Conservation (phyloP, 139 green algal genomes). For the Deuterostichococcus epilithicus region DNA sequence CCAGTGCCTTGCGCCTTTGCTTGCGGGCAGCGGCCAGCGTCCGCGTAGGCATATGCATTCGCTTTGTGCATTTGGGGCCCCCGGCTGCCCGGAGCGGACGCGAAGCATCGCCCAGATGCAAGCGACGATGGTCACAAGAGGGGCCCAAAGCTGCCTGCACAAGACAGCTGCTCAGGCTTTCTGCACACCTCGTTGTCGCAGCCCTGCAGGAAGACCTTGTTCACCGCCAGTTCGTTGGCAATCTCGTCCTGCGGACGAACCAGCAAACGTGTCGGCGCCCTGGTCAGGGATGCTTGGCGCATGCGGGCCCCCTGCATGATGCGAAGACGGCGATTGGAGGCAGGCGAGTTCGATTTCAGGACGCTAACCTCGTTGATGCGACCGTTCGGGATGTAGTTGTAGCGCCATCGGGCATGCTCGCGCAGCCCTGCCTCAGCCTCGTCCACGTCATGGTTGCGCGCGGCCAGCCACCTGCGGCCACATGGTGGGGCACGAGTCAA, state of each 20-base stretch:
- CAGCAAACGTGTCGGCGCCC: neutral
- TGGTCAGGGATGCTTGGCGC: neutral
- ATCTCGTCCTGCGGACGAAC: slow-evolving; percentile 24
- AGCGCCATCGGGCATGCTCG: slow-evolving; percentile 34
- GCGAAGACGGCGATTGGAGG: neutral
- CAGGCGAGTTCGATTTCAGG: neutral
- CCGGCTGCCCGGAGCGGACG: too few relatives aligned
- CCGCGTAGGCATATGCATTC: too few relatives aligned
- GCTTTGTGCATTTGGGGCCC: too few relatives aligned
- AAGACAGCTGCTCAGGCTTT: too few relatives aligned
- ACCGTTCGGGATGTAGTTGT: neutral
- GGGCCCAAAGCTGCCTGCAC: too few relatives aligned
- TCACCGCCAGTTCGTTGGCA: slow-evolving; percentile 26
- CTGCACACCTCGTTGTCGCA: neutral
- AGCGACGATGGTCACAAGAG: too few relatives aligned
- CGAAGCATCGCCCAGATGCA: too few relatives aligned
- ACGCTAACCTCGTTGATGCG: slow-evolving; percentile 29
- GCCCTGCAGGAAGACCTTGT: slow-evolving; percentile 49
- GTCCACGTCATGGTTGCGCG: slow-evolving; percentile 15
- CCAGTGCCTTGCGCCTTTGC: too few relatives aligned
- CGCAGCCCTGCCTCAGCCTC: slow-evolving; percentile 15
- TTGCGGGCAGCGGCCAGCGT: too few relatives aligned
- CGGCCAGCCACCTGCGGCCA: slow-evolving; percentile 34
- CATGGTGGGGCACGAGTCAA: too few relatives aligned
- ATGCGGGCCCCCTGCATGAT: neutral